Conservation (phyloP, 2,329 filamentous ascomycete species). For the Exophiala aquamarina region DNA sequence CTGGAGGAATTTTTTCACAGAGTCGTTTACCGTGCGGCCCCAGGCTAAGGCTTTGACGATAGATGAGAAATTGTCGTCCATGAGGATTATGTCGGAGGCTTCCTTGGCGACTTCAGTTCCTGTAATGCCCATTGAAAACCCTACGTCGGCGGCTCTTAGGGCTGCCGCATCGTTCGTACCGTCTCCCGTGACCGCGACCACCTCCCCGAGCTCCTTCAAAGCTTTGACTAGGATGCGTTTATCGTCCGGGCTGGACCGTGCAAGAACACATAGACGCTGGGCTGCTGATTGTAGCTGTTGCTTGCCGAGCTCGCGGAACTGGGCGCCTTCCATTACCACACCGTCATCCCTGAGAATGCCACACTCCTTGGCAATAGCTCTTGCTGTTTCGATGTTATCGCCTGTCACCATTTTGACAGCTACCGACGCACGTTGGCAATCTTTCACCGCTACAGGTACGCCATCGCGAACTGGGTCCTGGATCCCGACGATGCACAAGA, state of each 20-base stretch:
- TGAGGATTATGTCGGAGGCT: constrained; percentile 79
- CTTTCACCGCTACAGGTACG: constrained; percentile 69
- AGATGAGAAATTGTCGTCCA: constrained; percentile 87
- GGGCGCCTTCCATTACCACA: constrained; percentile 74
- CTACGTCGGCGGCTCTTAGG: constrained; percentile 76
- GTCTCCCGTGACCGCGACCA: constrained; percentile 81
- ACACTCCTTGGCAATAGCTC: constrained; percentile 76
- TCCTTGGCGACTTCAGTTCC: constrained; percentile 84
- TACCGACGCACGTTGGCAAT: constrained; percentile 74
- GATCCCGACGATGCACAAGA: constrained; percentile 73
- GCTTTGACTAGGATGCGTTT: constrained; percentile 71
- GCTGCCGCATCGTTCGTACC: constrained; percentile 83
- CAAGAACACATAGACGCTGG: constrained; percentile 68
- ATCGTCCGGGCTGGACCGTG: constrained; percentile 72
- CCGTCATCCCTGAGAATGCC: constrained; percentile 69
- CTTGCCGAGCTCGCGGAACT: constrained; percentile 70
- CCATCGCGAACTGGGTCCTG: constrained; percentile 76
- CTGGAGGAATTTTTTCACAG: constrained; percentile 72
- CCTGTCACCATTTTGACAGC: constrained; percentile 83
- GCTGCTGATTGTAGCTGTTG: constrained; percentile 66
- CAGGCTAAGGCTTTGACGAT: constrained; percentile 81
- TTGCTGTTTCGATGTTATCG: constrained; percentile 76
- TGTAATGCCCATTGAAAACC: constrained; percentile 85
- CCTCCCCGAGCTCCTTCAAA: constrained; percentile 71
- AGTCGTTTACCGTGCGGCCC: constrained; percentile 75